These are phyloP conservation scores for Ambrosia trifida DNA, from an alignment of 129 eudicot species.

Conservation along the genomic window DNA sequence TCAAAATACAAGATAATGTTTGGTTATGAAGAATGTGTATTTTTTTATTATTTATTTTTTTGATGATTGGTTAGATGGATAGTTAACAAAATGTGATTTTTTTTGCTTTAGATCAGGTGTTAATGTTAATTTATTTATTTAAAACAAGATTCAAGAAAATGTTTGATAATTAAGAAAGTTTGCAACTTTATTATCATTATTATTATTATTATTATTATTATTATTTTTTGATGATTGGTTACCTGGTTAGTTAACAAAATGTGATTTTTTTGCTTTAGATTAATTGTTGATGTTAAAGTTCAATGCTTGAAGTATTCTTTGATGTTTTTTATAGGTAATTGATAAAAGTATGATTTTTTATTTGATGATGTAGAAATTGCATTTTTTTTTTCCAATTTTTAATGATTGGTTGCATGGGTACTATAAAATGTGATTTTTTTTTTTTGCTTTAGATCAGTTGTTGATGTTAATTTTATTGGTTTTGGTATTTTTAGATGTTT, in stretches of 20 bases:
- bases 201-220: not conserved
- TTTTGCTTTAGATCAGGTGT: not conserved
- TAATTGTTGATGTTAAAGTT: constrained; percentile 2
- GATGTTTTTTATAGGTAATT: constrained; percentile 2
- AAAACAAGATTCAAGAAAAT: too few species aligned
- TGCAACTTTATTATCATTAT: not conserved
- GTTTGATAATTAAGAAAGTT: not conserved
- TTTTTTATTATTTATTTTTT: too few species aligned
- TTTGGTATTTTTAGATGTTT: too few species aligned
- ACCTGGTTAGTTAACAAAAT: constrained; percentile 10
- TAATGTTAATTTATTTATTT: not conserved
- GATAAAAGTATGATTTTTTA: not conserved
- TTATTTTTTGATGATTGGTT: not conserved
- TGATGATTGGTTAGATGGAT: not conserved
- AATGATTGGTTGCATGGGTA: too few species aligned
- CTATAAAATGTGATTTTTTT: too few species aligned
- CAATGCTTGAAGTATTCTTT: not conserved
- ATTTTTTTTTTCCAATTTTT: too few species aligned
- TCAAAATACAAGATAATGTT: not conserved
- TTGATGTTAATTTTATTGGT: too few species aligned
- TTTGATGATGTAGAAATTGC: not conserved
- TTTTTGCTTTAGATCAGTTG: too few species aligned
- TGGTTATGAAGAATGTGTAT: not conserved
- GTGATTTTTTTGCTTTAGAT: constrained; percentile 4
- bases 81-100: constrained; percentile 14